phyloP scores from a whole-genome alignment of 805 yeast genomes.

The Wickerhamia fluorescens region DNA sequence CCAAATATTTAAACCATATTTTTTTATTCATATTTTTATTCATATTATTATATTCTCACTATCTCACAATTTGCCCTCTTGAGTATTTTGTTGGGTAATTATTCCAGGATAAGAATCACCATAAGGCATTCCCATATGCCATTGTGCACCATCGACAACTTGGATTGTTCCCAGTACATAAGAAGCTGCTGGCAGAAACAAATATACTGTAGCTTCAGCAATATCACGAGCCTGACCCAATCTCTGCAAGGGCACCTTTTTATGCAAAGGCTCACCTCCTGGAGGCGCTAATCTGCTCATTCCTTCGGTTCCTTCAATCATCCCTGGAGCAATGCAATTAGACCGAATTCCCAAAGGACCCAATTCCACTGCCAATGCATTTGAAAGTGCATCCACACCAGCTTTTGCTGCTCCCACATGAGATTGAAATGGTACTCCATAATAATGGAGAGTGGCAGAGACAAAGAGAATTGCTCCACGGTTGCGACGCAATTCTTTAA shows the following conservation, averaged over 20 bases:
- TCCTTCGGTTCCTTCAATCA: constrained; percentile 85
- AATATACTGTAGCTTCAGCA: constrained; percentile 78
- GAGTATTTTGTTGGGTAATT: constrained; percentile 21
- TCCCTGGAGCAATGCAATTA: constrained; percentile 89
- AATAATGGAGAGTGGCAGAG: constrained; percentile 83
- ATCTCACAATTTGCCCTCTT: too few relatives aligned
- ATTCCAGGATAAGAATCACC: constrained; percentile 30
- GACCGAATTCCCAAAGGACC: constrained; percentile 85
- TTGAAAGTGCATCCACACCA: constrained; percentile 83
- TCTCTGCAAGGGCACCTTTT: constrained; percentile 58
- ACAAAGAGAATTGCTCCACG: constrained; percentile 75
- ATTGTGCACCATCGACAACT: constrained; percentile 86
- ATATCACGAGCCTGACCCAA: constrained; percentile 70
- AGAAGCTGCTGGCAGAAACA: constrained; percentile 76
- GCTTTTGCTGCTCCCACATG: constrained; percentile 97
- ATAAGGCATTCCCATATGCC: constrained; percentile 61
- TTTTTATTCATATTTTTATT: too few relatives aligned
- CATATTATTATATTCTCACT: too few relatives aligned
- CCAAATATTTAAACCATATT: too few relatives aligned
- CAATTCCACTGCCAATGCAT: constrained; percentile 80
- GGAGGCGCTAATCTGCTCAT: constrained; percentile 53
- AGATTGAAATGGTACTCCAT: constrained; percentile 80
- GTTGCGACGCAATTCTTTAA: constrained; percentile 52
- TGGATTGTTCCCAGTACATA: constrained; percentile 72
- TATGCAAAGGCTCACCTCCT: constrained; percentile 27